Evolutionary conservation across 106 monocot genomes (phyloP), one percentile per base, ranked within the genome.

Genomic region (Allium cepa): DNA sequence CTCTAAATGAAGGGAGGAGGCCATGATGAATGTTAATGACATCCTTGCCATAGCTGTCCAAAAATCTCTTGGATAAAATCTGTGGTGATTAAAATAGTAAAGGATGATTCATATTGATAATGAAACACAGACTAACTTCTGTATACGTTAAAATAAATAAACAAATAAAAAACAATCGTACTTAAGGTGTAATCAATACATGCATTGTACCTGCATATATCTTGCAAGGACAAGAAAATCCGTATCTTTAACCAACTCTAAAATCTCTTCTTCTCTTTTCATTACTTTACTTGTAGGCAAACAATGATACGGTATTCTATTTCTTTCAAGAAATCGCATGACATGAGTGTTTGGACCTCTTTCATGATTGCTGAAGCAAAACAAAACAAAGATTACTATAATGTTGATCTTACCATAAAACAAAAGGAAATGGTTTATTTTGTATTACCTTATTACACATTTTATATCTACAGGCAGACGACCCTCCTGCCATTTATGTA

Each of bases 1-100:
- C 97, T 77, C 79, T 97, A 53, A 92, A 92, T 71, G 92, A 97
- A 65, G 97, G 97, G 79, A 97, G 97, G 70, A 97, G 88, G 28
- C 97, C 97, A 79, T 97, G 97, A 73, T 92, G 97, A 69, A 97
- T 97, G 66, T 97, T 97, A n/a, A 97, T 88, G 22, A 97, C 64
- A 77, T 97, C 97, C 87, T 80, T 97, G 59, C 82, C 84, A 79
- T 97, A 97, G 55, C 67, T 71, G 67, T 76, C 71, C 73, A 97
- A 60, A 75, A 97, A 97, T 22, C 73, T 74, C 72, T 78, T 76
- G 56, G 97, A 92, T 11, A 92, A 66, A 69, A 97, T 64, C 97
- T 97, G 74, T 11, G 60, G 65, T 69, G 50, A 27, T 57, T 53
- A n/a, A 71, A 50, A 48, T 5, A 36, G 36, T 36, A 36, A 36